Conservation (phyloP, 345 rosid genomes). For the Eucalyptus cloeziana region DNA sequence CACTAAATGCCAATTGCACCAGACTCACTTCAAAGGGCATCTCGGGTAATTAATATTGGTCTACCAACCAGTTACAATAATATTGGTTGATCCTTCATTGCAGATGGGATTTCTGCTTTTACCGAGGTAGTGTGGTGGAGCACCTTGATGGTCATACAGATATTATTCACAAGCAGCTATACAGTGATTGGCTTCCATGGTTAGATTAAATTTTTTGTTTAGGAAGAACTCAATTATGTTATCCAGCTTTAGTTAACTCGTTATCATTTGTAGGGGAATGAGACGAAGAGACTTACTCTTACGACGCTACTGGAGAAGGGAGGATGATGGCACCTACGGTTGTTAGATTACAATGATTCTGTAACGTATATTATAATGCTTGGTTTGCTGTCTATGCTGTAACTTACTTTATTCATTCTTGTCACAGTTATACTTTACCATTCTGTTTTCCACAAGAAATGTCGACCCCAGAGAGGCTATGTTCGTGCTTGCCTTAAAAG, state of each 20-base stretch:
- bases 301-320: slow-evolving; percentile 92
- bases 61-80: neutral
- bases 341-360: neutral
- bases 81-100: neutral
- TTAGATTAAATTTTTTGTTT: slow-evolving; percentile 2
- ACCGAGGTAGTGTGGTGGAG: slow-evolving; percentile 64
- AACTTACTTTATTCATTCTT: slow-evolving; percentile 1
- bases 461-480: slow-evolving; percentile 56
- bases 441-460: slow-evolving; percentile 73
- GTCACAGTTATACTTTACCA: slow-evolving; percentile 74
- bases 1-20: neutral
- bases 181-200: slow-evolving; percentile 84
- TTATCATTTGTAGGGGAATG: slow-evolving; percentile 46
- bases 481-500: slow-evolving; percentile 87
- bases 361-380: neutral
- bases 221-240: neutral
- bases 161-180: slow-evolving; percentile 50
- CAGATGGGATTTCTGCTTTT: slow-evolving; percentile 92
- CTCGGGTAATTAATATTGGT: neutral
- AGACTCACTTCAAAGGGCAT: neutral
- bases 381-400: neutral
- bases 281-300: slow-evolving; percentile 64
- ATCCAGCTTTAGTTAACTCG: neutral
- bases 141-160: slow-evolving; percentile 92
- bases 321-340: slow-evolving; percentile 97